Evolutionary conservation across 1,139 yeast genomes (phyloP).

Genomic region (Ogataea hybrid): DNA sequence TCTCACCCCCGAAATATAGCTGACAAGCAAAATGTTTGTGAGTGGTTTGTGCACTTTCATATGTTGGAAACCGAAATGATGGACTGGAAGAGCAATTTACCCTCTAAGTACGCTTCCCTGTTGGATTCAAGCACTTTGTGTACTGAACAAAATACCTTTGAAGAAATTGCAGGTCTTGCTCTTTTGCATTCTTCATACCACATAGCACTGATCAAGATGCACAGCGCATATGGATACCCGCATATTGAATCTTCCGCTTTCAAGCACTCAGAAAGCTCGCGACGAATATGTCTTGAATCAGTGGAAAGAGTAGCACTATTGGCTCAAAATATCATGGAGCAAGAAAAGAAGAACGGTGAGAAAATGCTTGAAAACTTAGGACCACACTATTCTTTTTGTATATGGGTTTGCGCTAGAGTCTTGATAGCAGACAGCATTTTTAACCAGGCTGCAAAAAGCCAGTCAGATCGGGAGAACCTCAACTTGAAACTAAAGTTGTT

Average conservation of each 20-base stretch:
- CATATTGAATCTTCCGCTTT: constrained; percentile 21
- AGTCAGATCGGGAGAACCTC: constrained; percentile 2
- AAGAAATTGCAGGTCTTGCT: constrained; percentile 9
- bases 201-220: constrained; percentile 22
- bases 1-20: constrained; percentile 21
- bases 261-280: constrained; percentile 17
- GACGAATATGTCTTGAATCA: constrained; percentile 13
- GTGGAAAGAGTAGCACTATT: constrained; percentile 9
- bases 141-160: not conserved
- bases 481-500: constrained; percentile 26
- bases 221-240: constrained; percentile 24
- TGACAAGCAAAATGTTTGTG: constrained; percentile 16
- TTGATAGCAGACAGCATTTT: constrained; percentile 35
- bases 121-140: constrained; percentile 11
- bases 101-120: constrained; percentile 13
- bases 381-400: constrained; percentile 35
- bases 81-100: constrained; percentile 19
- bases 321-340: constrained; percentile 7
- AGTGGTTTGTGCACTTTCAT: constrained; percentile 17
- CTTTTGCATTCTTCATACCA: constrained; percentile 22
- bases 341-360: constrained; percentile 2
- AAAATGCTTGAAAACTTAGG: constrained; percentile 25
- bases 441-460: constrained; percentile 13
- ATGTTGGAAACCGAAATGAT: constrained; percentile 17
- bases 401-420: constrained; percentile 37